These are phyloP conservation scores for Zoysia pacifica DNA, from an alignment of 176 grass and related monocot genomes.

Conservation along the genomic window DNA sequence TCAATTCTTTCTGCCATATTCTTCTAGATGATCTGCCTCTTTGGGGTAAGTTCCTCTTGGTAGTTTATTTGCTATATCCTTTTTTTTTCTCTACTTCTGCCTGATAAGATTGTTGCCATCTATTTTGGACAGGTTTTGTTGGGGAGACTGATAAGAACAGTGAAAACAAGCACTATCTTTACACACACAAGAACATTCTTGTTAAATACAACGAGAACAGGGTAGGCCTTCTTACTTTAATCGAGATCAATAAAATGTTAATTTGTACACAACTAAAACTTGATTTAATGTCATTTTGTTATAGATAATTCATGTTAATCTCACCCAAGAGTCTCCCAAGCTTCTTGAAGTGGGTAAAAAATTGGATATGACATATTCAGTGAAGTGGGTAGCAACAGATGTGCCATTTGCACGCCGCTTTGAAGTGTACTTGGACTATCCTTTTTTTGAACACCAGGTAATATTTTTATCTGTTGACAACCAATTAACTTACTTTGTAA, in stretches of 20 bases:
- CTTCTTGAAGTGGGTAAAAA: slow-evolving; percentile 77
- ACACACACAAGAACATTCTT: slow-evolving; percentile 87
- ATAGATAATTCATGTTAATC: slow-evolving; percentile 99
- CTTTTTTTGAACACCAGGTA: slow-evolving; percentile 99
- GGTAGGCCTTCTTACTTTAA: slow-evolving; percentile 44
- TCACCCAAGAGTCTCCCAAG: slow-evolving; percentile 93
- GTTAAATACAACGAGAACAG: slow-evolving; percentile 77
- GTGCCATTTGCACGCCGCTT: slow-evolving; percentile 88
- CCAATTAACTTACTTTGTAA: not conserved
- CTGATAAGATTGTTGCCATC: slow-evolving; percentile 16
- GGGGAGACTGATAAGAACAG: slow-evolving; percentile 88
- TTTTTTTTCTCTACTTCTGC: not conserved
- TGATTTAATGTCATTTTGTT: slow-evolving; percentile 26
- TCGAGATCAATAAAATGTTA: not conserved
- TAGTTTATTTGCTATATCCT: slow-evolving; percentile 21
- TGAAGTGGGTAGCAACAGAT: slow-evolving; percentile 80
- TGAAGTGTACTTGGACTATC: slow-evolving; percentile 97
- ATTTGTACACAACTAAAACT: slow-evolving; percentile 24
- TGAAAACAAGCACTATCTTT: slow-evolving; percentile 91
- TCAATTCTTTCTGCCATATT: slow-evolving; percentile 22
- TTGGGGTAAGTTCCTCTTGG: slow-evolving; percentile 68
- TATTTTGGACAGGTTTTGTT: slow-evolving; percentile 70
- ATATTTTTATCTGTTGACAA: slow-evolving; percentile 10
- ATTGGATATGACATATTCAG: slow-evolving; percentile 86
- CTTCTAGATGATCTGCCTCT: slow-evolving; percentile 91